phyloP scores from a whole-genome alignment of 2,329 filamentous ascomycete genomes.

The Arthroderma uncinatum region DNA sequence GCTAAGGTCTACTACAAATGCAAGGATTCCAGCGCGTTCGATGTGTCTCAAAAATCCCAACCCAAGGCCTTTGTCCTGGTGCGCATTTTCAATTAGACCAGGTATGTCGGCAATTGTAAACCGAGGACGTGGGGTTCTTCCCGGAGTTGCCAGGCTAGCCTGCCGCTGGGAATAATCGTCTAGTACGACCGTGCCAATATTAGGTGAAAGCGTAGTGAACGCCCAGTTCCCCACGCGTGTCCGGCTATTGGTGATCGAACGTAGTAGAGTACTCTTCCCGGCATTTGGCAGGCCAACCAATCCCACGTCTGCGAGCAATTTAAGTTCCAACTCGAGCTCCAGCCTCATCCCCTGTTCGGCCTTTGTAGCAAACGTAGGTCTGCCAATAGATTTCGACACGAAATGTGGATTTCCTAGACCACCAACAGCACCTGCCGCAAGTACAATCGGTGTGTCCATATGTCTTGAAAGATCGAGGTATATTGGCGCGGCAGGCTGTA shows the following conservation, averaged over 20 bases:
- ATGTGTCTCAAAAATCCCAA: slow-evolving; percentile 89
- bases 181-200: slow-evolving; percentile 89
- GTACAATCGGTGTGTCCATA: slow-evolving; percentile 70
- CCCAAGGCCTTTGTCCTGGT: slow-evolving; percentile 81
- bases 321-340: slow-evolving; percentile 77
- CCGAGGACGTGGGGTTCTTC: slow-evolving; percentile 53
- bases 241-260: slow-evolving; percentile 76
- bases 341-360: slow-evolving; percentile 71
- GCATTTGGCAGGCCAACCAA: slow-evolving; percentile 92
- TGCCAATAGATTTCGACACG: slow-evolving; percentile 58
- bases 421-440: slow-evolving; percentile 78
- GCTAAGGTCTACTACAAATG: slow-evolving; percentile 81
- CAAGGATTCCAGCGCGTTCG: slow-evolving; percentile 82
- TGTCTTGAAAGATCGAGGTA: slow-evolving; percentile 61
- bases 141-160: slow-evolving; percentile 35
- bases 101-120: slow-evolving; percentile 96
- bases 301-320: slow-evolving; percentile 88
- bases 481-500: slow-evolving; percentile 63
- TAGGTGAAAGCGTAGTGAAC: slow-evolving; percentile 89
- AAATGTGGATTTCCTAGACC: slow-evolving; percentile 93
- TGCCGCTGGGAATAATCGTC: slow-evolving; percentile 76
- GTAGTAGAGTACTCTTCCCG: slow-evolving; percentile 84
- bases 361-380: slow-evolving; percentile 78
- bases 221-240: slow-evolving; percentile 89
- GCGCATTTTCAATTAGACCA: slow-evolving; percentile 81